Conservation (phyloP, 2,329 filamentous ascomycete genomes). For the Emericellopsis cladophorae region DNA sequence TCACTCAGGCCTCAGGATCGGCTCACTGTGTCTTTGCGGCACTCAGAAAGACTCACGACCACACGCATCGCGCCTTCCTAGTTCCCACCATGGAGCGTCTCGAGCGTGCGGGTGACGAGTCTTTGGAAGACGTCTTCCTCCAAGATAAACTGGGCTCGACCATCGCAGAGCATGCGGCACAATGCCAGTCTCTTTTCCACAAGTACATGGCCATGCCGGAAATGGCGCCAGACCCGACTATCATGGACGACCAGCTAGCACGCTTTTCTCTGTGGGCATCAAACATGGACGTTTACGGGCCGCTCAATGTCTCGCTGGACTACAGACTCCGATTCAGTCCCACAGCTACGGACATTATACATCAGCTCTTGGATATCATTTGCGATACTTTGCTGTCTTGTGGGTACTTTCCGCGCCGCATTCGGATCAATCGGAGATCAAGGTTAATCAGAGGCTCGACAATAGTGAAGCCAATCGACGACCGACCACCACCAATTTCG, state of each 20-base stretch:
- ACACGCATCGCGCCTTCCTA: background rate
- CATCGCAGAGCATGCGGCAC: constrained; percentile 14
- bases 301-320: constrained; percentile 15
- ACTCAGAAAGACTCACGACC: background rate
- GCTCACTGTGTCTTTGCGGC: background rate
- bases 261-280: constrained; percentile 5
- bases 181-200: constrained; percentile 12
- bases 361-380: constrained; percentile 7
- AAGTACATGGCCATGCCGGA: constrained; percentile 10
- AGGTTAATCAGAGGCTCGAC: background rate
- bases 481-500: background rate
- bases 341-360: constrained; percentile 7
- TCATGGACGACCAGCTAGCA: constrained; percentile 8
- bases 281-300: constrained; percentile 7
- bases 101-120: background rate
- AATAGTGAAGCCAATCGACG: background rate
- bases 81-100: background rate
- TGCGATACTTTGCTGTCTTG: background rate
- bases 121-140: constrained; percentile 12
- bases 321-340: constrained; percentile 16
- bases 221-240: constrained; percentile 12
- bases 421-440: background rate
- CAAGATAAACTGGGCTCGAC: constrained; percentile 10
- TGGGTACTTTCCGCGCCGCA: background rate
- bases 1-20: background rate